A percentile compares a stretch with the other conserved stretches of the same genome.
These are phyloP conservation scores for Penicillium maclennaniae DNA, from an alignment of 495 filamentous ascomycete species.

Conservation along the genomic window DNA sequence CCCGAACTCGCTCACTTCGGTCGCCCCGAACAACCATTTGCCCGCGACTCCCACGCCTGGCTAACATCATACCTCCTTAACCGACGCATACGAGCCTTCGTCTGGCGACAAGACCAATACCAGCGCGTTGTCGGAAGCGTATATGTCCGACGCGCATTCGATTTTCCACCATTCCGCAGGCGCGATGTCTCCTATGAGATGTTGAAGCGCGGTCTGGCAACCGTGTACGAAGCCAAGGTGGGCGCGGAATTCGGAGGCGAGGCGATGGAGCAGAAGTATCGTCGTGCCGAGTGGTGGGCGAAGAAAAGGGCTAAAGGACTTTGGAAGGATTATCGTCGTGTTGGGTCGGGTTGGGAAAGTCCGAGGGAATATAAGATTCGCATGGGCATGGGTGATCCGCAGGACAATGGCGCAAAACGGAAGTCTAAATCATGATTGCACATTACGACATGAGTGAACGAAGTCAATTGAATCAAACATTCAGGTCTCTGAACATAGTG, in stretches of 20 bases:
- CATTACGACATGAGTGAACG: neutral
- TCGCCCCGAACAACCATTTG: slow-evolving; percentile 75
- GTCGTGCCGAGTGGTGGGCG: slow-evolving; percentile 66
- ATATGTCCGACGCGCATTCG: slow-evolving; percentile 60
- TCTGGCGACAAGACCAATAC: slow-evolving; percentile 87
- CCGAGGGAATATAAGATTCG: slow-evolving; percentile 83
- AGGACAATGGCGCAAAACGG: slow-evolving; percentile 38
- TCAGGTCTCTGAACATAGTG: neutral
- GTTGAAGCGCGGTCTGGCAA: slow-evolving; percentile 77
- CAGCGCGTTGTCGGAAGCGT: slow-evolving; percentile 85
- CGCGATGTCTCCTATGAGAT: slow-evolving; percentile 87
- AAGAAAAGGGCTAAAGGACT: slow-evolving; percentile 67
- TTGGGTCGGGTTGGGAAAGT: slow-evolving; percentile 55
- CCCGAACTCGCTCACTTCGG: slow-evolving; percentile 93
- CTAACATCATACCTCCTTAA: slow-evolving; percentile 67
- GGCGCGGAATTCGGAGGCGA: slow-evolving; percentile 83
- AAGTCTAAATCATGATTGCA: neutral
- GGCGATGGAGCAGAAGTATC: slow-evolving; percentile 58
- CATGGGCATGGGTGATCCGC: slow-evolving; percentile 40
- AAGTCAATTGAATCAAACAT: neutral
- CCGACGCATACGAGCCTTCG: slow-evolving; percentile 70
- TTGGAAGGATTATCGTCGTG: slow-evolving; percentile 59
- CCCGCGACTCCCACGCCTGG: slow-evolving; percentile 75
- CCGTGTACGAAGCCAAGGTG: slow-evolving; percentile 85
- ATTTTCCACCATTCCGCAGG: slow-evolving; percentile 54